Conservation (phyloP, 2,329 filamentous ascomycete genomes). For the Neocatenulostroma microsporum region DNA sequence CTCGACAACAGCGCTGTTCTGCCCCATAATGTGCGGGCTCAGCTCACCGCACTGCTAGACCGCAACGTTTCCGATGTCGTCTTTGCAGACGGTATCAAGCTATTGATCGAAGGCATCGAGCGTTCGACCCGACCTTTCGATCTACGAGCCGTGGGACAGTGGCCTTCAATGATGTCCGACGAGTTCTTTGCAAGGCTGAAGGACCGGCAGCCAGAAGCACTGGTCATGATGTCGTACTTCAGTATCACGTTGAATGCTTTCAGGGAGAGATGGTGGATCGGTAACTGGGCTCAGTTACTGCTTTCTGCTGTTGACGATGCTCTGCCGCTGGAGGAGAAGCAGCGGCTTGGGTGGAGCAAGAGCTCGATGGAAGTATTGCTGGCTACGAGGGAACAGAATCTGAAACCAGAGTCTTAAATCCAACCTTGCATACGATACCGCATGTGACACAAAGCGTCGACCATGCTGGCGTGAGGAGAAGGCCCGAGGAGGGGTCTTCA, state of each 20-base stretch:
- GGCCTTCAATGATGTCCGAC: constrained; percentile 20
- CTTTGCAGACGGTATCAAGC: constrained; percentile 4
- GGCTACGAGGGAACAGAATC: too few species aligned
- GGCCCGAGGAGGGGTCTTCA: too few species aligned
- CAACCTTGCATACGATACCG: too few species aligned
- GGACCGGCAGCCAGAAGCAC: constrained; percentile 14
- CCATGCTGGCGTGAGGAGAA: too few species aligned
- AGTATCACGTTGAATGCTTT: constrained; percentile 14
- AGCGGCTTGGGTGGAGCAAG: constrained; percentile 1
- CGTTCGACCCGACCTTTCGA: constrained; percentile 9
- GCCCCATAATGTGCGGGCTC: background rate
- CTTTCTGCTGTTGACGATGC: constrained; percentile 13
- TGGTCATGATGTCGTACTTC: constrained; percentile 17
- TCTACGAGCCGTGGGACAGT: constrained; percentile 16
- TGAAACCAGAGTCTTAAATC: too few species aligned
- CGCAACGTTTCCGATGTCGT: constrained; percentile 6
- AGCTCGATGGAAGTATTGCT: too few species aligned
- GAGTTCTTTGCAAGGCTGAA: constrained; percentile 15
- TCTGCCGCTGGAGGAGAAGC: constrained; percentile 7
- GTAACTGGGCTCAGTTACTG: constrained; percentile 17
- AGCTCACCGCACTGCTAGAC: background rate
- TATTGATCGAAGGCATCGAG: constrained; percentile 12
- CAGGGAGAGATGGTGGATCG: constrained; percentile 19
- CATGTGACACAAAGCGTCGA: too few species aligned
- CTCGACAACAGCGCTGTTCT: background rate